Base-by-base conservation (phyloP, 2,329 filamentous ascomycete species). In the Grosmannia clavigera region DNA sequence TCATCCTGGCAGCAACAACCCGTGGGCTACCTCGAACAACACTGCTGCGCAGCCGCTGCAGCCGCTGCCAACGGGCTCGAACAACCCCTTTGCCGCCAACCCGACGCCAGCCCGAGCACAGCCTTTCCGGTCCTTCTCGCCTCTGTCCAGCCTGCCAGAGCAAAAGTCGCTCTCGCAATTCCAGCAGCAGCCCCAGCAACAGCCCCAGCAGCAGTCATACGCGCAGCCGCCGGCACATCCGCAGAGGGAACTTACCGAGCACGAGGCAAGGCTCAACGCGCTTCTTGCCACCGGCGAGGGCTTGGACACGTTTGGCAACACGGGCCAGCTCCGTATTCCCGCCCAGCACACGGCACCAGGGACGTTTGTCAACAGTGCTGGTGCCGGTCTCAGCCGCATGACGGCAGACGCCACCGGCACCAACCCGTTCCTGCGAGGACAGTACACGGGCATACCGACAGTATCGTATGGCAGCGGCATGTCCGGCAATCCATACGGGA, bases 301-400 rank as follows among this genome's bases (percentile, higher is more conserved):
- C 29, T 88, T 95, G 78, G 94, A 99, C 70, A 99, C 94, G 0
- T 99, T 95, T 71, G 94, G 94, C 65, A 99, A 99, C 71, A 90
- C 90, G n/a, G 94, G 94, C 66, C 90, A 97, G 65, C 80, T 96
- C 55, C 91, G 94, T 72, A 95, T 99, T 64, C 94, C 94, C 1
- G 86, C 94, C 2, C 94, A 99, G 71, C 94, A 99, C 72, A 99
- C 94, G 0, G 91, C 94, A 1, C 94, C 94, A 0, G 94, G 92
- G 31, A 95, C 89, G 0, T 99, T 97, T 71, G 87, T 99, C 75
- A 99, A 99, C 75, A 95, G 90, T 62, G 91, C 94, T 7, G 94
- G 94, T 57, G 79, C 87, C 46, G 89, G 90, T n/a, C 75, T 89
- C 61, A 83, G 84, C 66, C 81, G 82, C 61, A 74, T 96, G 52